phyloP scores from a whole-genome alignment of 495 filamentous ascomycete species.

The Aspergillus bertholletiae region DNA sequence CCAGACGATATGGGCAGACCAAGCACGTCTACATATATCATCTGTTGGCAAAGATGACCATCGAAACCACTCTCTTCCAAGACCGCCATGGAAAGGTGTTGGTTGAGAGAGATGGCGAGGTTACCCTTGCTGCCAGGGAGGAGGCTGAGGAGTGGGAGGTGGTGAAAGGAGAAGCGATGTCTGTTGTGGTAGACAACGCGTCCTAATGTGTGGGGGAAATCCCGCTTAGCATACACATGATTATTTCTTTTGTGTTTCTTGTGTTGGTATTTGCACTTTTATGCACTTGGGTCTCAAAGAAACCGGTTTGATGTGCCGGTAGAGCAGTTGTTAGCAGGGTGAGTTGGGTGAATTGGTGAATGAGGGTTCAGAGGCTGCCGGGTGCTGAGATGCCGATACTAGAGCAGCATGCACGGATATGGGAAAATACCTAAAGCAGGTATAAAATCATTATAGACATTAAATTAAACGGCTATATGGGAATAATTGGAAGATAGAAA shows the following conservation, averaged over 20 bases:
- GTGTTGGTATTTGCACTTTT: background rate
- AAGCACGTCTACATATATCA: slow-evolving; percentile 67
- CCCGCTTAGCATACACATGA: background rate
- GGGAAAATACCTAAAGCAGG: too few relatives aligned
- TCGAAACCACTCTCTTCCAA: slow-evolving; percentile 68
- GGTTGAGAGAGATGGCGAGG: slow-evolving; percentile 18
- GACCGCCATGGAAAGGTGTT: slow-evolving; percentile 29
- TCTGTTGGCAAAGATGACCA: slow-evolving; percentile 57
- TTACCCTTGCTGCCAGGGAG: slow-evolving; percentile 11
- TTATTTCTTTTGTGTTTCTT: background rate
- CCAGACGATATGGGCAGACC: slow-evolving; percentile 63
- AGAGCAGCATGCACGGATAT: background rate
- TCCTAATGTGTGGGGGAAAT: slow-evolving; percentile 4
- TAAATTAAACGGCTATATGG: background rate
- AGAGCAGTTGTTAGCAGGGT: background rate
- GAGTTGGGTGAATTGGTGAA: background rate
- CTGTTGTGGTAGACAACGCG: slow-evolving; percentile 14
- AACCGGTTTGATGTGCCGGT: background rate
- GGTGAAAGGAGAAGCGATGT: slow-evolving; percentile 18
- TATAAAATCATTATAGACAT: background rate
- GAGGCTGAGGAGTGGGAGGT: slow-evolving; percentile 14
- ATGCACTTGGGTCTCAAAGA: background rate
- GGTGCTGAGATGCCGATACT: background rate
- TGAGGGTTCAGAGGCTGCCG: background rate
- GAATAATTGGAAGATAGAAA: too few relatives aligned